Base-by-base conservation (phyloP, 371 early-diverging fungal species). In the Syncephalastrum sp. region DNA sequence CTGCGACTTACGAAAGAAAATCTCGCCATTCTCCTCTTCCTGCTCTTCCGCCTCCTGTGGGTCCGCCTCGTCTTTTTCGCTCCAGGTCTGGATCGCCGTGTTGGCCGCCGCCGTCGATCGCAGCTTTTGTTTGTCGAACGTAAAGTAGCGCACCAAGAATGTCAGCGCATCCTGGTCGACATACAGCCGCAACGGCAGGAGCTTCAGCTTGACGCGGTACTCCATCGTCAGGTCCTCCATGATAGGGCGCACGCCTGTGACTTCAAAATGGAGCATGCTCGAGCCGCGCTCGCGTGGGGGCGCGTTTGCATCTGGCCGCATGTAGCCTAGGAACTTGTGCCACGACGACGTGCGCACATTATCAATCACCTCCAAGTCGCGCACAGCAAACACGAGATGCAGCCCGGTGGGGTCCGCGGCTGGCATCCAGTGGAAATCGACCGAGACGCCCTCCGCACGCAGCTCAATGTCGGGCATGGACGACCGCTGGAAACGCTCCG, bases 161-260 rank as follows among this genome's bases (percentile, higher is more conserved):
- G 79, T 80, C 23, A 98, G 71, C 2, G 98, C 93, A 63, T 98
- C 98, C 65, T 97, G 98, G 69, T 97, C 97, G 8, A 98, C 81
- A 63, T 92, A 90, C 54, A 95, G 79, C 27, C 94, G 82, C 38
- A 97, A 52, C 0, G 98, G 98, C 27, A 91, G 69, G 19, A 94
- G 50, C 45, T 73, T 75, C 4, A 85, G 79, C 65, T 83, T 87
- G 47, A 91, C 54, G 19, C 89, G 61, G 42, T 79, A 75, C 60
- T 91, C 91, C 50, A 83, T 77, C 1, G 74, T 72, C 13, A 74
- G 68, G 42, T 75, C 81, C 13, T 64, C 62, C 3, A 81, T 68
- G 0, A 81, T 75, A 8, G 91, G 90, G 16, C 88, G 57, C 3
- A 90, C 79, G 17, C 85, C 82, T 16, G 73, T 69, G 55, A 91